These are phyloP conservation scores for Colletotrichum eleusines DNA, from an alignment of 2,329 filamentous ascomycete genomes.

Conservation along the genomic window DNA sequence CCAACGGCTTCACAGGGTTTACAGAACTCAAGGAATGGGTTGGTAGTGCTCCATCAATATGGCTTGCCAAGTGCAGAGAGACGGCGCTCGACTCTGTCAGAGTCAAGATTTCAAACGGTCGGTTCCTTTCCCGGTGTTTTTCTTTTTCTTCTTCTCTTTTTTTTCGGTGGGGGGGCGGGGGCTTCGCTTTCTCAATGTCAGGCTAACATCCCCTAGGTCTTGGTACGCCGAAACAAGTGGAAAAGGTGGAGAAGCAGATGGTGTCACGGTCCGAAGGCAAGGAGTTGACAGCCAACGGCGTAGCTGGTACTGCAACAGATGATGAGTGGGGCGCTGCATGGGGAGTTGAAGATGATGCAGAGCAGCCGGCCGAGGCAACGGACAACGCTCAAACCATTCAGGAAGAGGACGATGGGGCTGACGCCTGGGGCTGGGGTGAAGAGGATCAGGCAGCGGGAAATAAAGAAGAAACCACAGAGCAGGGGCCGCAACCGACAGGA, in stretches of 20 bases:
- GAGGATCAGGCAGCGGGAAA: conserved; percentile 63
- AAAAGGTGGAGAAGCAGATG: conserved; percentile 86
- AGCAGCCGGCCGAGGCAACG: conserved; percentile 44
- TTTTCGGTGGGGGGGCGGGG: too few species aligned
- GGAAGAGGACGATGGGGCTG: conserved; percentile 61
- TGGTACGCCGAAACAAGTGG: conserved; percentile 76
- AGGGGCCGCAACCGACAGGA: conserved; percentile 35
- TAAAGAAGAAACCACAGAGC: conserved; percentile 45
- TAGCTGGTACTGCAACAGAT: conserved; percentile 56
- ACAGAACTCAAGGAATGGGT: conserved; percentile 83
- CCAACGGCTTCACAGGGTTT: conserved; percentile 71
- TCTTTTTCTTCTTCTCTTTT: too few species aligned
- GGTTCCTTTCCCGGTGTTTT: not conserved
- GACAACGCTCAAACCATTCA: conserved; percentile 43
- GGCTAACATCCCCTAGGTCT: conserved; percentile 54
- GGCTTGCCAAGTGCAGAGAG: conserved; percentile 88
- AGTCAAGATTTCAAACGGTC: conserved; percentile 73
- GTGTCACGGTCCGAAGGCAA: conserved; percentile 76
- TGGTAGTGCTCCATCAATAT: conserved; percentile 81
- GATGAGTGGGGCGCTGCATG: conserved; percentile 84
- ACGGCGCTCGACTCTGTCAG: conserved; percentile 82
- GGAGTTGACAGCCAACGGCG: conserved; percentile 68
- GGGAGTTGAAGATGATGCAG: conserved; percentile 74
- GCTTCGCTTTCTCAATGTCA: not conserved
- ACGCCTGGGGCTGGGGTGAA: conserved; percentile 89